These are phyloP conservation scores for Lichtheimia corymbifera DNA, from an alignment of 371 early-diverging fungal species.

Conservation along the genomic window DNA sequence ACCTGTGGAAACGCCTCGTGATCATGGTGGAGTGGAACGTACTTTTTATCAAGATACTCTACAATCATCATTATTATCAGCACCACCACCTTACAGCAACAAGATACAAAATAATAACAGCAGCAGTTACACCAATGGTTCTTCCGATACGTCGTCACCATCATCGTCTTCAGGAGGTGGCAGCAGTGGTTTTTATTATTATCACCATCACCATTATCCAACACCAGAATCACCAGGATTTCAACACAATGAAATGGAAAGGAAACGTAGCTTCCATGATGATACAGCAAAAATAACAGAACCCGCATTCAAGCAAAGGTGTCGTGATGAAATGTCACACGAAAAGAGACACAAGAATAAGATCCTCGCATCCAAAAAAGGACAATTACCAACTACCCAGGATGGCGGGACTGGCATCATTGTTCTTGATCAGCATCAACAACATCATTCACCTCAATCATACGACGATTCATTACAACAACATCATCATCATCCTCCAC, in stretches of 20 bases:
- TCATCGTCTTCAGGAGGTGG: not conserved
- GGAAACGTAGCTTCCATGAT: not conserved
- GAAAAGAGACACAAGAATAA: not conserved
- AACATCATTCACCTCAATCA: no score
- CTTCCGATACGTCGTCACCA: conserved; percentile 1
- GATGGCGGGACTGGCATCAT: no score
- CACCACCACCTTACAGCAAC: not conserved
- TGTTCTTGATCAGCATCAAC: no score
- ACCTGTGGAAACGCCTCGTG: conserved; percentile 12
- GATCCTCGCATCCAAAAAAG: conserved; percentile 4
- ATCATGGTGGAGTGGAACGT: conserved; percentile 7
- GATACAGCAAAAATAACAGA: not conserved
- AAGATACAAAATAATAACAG: conserved; percentile 1
- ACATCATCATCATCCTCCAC: not conserved
- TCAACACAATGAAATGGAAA: not conserved
- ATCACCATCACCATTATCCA: conserved; percentile 5
- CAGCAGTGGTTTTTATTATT: conserved; percentile 1
- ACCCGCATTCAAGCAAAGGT: no score
- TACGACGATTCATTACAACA: no score
- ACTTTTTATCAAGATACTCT: not conserved
- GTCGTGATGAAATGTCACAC: not conserved
- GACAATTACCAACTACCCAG: not conserved
- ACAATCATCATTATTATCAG: not conserved
- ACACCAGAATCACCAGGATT: conserved; percentile 9
- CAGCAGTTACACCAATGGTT: conserved; percentile 3